A percentile compares a stretch with the other conserved stretches of the same genome.
These are phyloP conservation scores for Rhazya stricta DNA, from an alignment of 257 asterid genomes.

Conservation along the genomic window DNA sequence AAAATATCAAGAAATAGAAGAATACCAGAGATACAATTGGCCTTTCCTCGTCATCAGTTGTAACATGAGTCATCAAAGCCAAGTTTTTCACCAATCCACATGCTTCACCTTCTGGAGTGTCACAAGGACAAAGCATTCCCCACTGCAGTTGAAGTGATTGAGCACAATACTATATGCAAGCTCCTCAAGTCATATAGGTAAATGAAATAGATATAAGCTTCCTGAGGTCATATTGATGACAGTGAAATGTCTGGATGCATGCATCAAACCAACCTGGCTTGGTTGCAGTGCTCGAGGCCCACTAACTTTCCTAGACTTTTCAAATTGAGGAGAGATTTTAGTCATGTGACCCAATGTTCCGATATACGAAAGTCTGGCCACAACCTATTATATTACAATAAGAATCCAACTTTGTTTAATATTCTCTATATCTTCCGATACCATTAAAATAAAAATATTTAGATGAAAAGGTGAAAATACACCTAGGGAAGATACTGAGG, in stretches of 20 bases:
- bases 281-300: constrained; percentile 99
- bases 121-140: constrained; percentile 99
- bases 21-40: constrained; percentile 83
- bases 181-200: neutral
- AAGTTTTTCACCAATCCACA: constrained; percentile 97
- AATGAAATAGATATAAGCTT: neutral
- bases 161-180: constrained; percentile 11
- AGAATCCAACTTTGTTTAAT: constrained; percentile 5
- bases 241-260: neutral
- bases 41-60: constrained; percentile 88
- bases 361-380: constrained; percentile 77
- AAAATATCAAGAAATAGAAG: constrained; percentile 10
- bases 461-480: neutral
- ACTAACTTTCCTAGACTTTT: constrained; percentile 93
- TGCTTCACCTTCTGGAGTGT: constrained; percentile 98
- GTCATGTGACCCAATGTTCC: constrained; percentile 88
- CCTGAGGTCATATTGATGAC: neutral
- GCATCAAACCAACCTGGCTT: constrained; percentile 61
- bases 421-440: neutral
- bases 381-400: constrained; percentile 47
- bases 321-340: constrained; percentile 78
- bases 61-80: constrained; percentile 97
- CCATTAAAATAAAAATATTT: neutral
- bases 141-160: constrained; percentile 51
- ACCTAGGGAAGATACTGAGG: constrained; percentile 6